Evolutionary conservation across 106 monocot genomes (phyloP).

Genomic region (Triglochin maritima): DNA sequence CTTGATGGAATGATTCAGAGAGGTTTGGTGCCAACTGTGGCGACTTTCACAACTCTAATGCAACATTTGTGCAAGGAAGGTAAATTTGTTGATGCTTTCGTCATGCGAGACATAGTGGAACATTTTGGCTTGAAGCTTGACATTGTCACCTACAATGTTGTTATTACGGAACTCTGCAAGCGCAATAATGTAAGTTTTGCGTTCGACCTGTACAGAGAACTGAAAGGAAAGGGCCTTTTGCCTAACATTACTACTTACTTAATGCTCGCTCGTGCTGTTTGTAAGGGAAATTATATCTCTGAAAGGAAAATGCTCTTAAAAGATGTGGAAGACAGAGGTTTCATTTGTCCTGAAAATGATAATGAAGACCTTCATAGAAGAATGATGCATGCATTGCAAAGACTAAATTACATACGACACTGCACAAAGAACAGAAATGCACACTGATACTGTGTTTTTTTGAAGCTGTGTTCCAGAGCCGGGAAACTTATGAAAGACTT

Average conservation of each 20-base stretch:
- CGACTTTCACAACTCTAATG: constrained; percentile 85
- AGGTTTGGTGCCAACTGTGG: constrained; percentile 57
- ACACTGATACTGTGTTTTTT: no score
- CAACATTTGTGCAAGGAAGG: constrained; percentile 42
- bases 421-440: constrained; percentile 1
- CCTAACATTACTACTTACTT: constrained; percentile 77
- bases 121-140: constrained; percentile 47
- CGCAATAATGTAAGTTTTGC: constrained; percentile 23
- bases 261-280: constrained; percentile 42
- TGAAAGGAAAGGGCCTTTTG: constrained; percentile 52
- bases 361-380: constrained; percentile 19
- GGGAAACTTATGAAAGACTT: no score
- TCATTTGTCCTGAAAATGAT: constrained; percentile 27
- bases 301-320: constrained; percentile 46
- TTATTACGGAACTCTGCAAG: constrained; percentile 63
- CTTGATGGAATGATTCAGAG: constrained; percentile 44
- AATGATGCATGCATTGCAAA: constrained; percentile 36
- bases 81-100: constrained; percentile 49
- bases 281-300: constrained; percentile 26
- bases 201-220: constrained; percentile 55
- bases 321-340: constrained; percentile 63
- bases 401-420: constrained; percentile 49
- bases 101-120: constrained; percentile 51
- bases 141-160: constrained; percentile 70
- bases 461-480: no score